Evolutionary conservation across 139 green algal species (phyloP), one percentile per base, ranked within the genome.

Genomic region (Chlorella sp.): DNA sequence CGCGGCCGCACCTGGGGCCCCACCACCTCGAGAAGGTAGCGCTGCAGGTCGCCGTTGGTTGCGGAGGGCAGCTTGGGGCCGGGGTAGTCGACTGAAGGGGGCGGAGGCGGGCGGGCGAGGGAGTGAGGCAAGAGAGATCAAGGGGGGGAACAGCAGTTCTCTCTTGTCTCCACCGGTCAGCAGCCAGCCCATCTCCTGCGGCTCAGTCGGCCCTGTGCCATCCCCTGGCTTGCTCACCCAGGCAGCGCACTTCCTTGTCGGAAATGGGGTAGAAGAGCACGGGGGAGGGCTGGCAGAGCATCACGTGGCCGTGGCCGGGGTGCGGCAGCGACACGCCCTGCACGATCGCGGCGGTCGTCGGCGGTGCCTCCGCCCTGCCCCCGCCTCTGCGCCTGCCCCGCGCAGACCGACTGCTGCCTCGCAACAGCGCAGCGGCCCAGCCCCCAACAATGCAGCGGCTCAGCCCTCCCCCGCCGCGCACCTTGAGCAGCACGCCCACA

Each of bases 181-280:
- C n/a, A n/a, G n/a, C n/a, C n/a, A n/a, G n/a, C n/a, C n/a, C n/a
- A n/a, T n/a, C n/a, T n/a, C n/a, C n/a, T n/a, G n/a, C n/a, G n/a
- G n/a, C n/a, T n/a, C n/a, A n/a, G n/a, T n/a, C n/a, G n/a, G n/a
- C n/a, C n/a, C n/a, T n/a, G n/a, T n/a, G n/a, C n/a, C n/a, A n/a
- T n/a, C n/a, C n/a, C n/a, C n/a, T n/a, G n/a, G n/a, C n/a, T n/a
- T n/a, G n/a, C n/a, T n/a, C n/a, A n/a, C n/a, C n/a, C 38, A 75
- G 69, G 69, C 69, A 75, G 40, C 80, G 92, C 71, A 96, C 91
- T 85, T 98, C 93, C 9, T 71, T 91, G 38, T 77, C 83, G 60
- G 81, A 92, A 82, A 98, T 98, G n/a, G 95, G 96, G 90, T 99
- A 99, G 86, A 99, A 98, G 23, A 99, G 92, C 67, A 99, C 89